These are phyloP conservation scores for Gaultheria prostrata DNA, from an alignment of 148 eudicot genomes.

Conservation along the genomic window DNA sequence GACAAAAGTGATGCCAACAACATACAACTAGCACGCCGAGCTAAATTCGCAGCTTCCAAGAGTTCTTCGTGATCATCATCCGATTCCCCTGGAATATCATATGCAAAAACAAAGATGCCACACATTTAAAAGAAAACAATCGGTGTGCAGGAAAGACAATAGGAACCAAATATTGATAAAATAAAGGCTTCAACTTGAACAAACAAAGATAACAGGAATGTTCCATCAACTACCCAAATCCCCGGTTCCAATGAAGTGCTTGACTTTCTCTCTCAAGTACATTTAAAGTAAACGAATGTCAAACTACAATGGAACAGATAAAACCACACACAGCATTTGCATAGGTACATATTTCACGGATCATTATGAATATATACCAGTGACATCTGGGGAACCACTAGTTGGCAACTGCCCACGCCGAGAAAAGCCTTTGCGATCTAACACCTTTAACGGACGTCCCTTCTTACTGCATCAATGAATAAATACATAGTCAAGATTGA, in stretches of 20 bases:
- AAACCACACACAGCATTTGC: not conserved
- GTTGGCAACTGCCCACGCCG: conserved; percentile 58
- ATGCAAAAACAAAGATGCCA: conserved; percentile 7
- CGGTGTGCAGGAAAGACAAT: not conserved
- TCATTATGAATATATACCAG: conserved; percentile 38
- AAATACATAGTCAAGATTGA: conserved; percentile 4
- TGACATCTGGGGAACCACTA: conserved; percentile 66
- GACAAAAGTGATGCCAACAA: conserved; percentile 18
- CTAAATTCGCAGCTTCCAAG: conserved; percentile 62
- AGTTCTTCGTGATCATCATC: conserved; percentile 90
- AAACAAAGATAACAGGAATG: not conserved
- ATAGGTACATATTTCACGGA: not conserved
- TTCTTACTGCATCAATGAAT: conserved; percentile 57
- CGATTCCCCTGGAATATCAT: conserved; percentile 60
- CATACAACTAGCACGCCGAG: conserved; percentile 69
- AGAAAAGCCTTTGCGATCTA: conserved; percentile 74
- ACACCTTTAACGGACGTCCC: conserved; percentile 73
- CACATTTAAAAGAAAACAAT: not conserved
- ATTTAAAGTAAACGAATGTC: not conserved
- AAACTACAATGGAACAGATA: not conserved
- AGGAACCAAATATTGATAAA: not conserved
- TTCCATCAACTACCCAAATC: conserved; percentile 12
- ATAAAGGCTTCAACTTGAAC: not conserved
- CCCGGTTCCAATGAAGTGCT: not conserved
- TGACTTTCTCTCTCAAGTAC: not conserved